Conservation (phyloP, 2,329 filamentous ascomycete genomes). For the Thielaviopsis musarum region DNA sequence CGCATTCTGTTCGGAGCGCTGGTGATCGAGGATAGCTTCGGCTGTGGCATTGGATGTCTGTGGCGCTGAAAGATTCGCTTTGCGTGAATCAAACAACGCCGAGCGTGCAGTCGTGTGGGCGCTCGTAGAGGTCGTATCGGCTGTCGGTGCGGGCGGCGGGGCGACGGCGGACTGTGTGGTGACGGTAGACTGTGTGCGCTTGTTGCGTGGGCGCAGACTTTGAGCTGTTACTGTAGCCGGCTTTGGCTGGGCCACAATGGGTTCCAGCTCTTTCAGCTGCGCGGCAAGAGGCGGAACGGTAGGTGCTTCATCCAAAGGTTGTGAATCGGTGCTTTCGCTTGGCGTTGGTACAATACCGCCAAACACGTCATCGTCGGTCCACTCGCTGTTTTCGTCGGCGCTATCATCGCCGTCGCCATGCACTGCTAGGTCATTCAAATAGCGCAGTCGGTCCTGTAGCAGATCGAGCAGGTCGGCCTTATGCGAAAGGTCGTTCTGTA, state of each 20-base stretch:
- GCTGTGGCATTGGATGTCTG: constrained; percentile 33
- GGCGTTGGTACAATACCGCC: constrained; percentile 37
- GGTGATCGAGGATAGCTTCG: constrained; percentile 58
- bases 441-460: constrained; percentile 1
- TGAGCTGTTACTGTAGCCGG: background rate
- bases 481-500: background rate
- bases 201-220: background rate
- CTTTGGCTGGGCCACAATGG: background rate
- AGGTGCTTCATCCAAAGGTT: constrained; percentile 5
- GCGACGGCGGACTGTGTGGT: background rate
- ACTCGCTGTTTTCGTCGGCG: constrained; percentile 27
- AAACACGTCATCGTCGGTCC: constrained; percentile 40
- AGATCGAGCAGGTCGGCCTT: constrained; percentile 3
- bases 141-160: background rate
- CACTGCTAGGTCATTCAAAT: constrained; percentile 14
- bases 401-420: constrained; percentile 15
- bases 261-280: background rate
- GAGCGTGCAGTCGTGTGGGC: constrained; percentile 4
- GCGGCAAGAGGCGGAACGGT: background rate
- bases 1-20: constrained; percentile 67
- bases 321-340: constrained; percentile 33
- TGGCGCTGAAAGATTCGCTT: constrained; percentile 19
- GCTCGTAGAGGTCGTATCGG: background rate
- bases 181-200: constrained; percentile 10
- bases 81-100: constrained; percentile 7